Evolutionary conservation across 139 green algal genomes (phyloP), one percentile per base, ranked within the genome.

Genomic region (Chlamydomonas incerta): DNA sequence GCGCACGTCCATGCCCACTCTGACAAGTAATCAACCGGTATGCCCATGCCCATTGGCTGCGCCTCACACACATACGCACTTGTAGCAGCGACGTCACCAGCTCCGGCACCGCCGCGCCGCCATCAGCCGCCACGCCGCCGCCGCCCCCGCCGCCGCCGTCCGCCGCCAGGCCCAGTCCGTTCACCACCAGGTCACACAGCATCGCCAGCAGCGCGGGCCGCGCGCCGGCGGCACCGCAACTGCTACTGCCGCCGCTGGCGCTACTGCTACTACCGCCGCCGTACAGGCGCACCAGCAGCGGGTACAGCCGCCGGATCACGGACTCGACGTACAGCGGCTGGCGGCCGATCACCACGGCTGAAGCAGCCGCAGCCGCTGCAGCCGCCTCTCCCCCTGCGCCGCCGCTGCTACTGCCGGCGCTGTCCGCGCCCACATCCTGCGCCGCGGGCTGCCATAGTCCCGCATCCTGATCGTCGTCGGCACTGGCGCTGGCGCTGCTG

Each of bases 291-390:
- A 80, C 52, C 24, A 95, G 82, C 47, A 83, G n/a, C 0, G 71
- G 60, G 31, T 94, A 90, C 1, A 81, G 29, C 18, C 66, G 80
- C 34, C 88, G 88, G 75, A 93, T 58, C 41, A 93, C 73, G 14
- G 86, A 85, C 85, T 93, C 92, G 28, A 92, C 90, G 50, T 80
- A 85, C 72, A 50, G 74, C 74, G 28, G 71, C 35, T 26, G 66
- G 33, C 47, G 46, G 24, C 23, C 46, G 65, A 57, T 46, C 46
- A 47, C n/a, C 1, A 26, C 29, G 14, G 28, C 18, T 24, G 29
- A 29, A 18, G 26, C 23, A 1, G 14, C 60, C 3, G 29, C 60
- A 26, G 20, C 28, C 1, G 26, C 2, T 8, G 55, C 29, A 37
- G 71, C 28, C 24, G 0, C n/a, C n/a, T n/a, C n/a, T n/a, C n/a